phyloP scores from a whole-genome alignment of 805 yeast genomes.

The Candida ficus region DNA sequence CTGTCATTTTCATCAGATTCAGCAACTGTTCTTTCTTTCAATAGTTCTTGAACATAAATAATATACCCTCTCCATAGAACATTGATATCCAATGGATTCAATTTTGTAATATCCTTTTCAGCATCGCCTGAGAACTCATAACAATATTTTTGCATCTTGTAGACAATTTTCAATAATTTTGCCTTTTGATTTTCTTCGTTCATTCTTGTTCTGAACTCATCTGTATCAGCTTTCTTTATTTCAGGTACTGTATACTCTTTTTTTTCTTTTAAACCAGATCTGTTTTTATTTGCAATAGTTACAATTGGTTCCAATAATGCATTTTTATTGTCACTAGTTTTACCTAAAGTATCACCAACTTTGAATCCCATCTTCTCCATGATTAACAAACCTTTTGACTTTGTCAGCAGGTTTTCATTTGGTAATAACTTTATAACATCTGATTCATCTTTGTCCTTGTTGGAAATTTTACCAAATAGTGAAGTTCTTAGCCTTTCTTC shows the following conservation, averaged over 20 bases:
- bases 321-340: constrained; percentile 12
- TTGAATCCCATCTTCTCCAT: constrained; percentile 59
- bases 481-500: constrained; percentile 14
- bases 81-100: constrained; percentile 30
- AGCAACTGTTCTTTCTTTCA: constrained; percentile 8
- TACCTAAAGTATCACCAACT: constrained; percentile 42
- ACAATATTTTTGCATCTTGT: constrained; percentile 36
- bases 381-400: constrained; percentile 42
- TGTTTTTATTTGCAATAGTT: constrained; percentile 14
- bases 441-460: not conserved
- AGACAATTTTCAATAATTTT: constrained; percentile 15
- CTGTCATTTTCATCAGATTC: constrained; percentile 10
- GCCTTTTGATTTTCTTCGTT: constrained; percentile 12
- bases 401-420: constrained; percentile 1
- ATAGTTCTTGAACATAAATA: constrained; percentile 11
- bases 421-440: constrained; percentile 3
- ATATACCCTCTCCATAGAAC: constrained; percentile 39
- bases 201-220: constrained; percentile 19
- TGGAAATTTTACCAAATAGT: constrained; percentile 16
- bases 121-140: constrained; percentile 36
- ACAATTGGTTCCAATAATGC: constrained; percentile 31
- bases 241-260: constrained; percentile 2
- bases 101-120: constrained; percentile 17
- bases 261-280: constrained; percentile 23
- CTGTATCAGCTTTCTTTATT: constrained; percentile 6